Evolutionary conservation across 768 basidiomycete genomes (phyloP), one percentile per base, ranked within the genome.

Genomic region (Steccherinum ochraceum): DNA sequence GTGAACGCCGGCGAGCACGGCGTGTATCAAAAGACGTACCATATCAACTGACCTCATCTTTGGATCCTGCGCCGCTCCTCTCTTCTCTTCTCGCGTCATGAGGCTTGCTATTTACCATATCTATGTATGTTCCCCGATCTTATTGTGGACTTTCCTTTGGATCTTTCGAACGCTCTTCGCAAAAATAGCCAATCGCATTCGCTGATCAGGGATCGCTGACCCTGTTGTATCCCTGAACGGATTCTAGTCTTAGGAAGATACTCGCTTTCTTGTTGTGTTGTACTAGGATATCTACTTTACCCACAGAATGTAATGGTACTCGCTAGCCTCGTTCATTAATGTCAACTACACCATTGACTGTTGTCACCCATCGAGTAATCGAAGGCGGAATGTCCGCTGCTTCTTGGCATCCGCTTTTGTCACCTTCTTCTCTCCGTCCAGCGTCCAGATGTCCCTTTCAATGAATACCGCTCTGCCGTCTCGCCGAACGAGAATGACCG

Each of bases 361-460:
- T 51, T 41, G 49, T 19, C 46, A 24, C 2, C 40, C 35, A 10
- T 43, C 47, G 19, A 50, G 42, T 26, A 61, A 49, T 49, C 55
- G 54, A 53, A 63, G 61, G 25, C 52, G 55, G 40, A 61, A 60
- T 25, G 57, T 52, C 39, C 61, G 60, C 49, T 60, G 54, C 27
- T 49, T 46, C 40, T 47, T 52, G 24, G 57, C 46, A 27, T 54
- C 51, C 18, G 56, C 60, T 46, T 40, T 56, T 19, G 25, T 35
- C n/a, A 49, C 53, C 27, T 47, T 61, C 19, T 21, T 25, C 49
- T 74, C 69, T 2, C 54, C 46, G 25, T 54, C 66, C 48, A 78
- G 57, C 50, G 58, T 63, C 83, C 83, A 89, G 23, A 79, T 70
- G 59, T 91, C 87, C 46, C 84, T 67, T 63, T 91, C 89, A 42